Conservation (phyloP, 768 basidiomycete species). For the Tulasnella sp. region DNA sequence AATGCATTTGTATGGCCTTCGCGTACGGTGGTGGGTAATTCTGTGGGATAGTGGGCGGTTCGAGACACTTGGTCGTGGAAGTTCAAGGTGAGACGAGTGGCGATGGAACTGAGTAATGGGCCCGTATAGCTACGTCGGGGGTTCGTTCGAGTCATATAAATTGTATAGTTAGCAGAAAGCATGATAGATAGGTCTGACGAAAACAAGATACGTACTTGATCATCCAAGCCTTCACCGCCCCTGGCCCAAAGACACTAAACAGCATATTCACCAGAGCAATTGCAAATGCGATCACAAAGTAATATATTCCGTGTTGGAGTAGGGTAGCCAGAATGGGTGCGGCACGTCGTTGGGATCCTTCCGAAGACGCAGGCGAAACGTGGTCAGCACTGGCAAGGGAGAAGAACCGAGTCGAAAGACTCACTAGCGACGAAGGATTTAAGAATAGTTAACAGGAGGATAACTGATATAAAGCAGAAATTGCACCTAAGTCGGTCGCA, state of each 20-base stretch:
- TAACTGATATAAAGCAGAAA: neutral
- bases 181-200: no score
- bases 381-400: neutral
- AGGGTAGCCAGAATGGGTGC: neutral
- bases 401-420: neutral
- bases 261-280: neutral
- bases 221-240: neutral
- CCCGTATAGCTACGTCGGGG: neutral
- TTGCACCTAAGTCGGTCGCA: neutral
- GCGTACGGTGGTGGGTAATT: neutral
- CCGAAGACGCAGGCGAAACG: neutral
- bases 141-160: neutral
- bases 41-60: neutral
- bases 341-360: neutral
- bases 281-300: neutral
- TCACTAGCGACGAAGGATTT: neutral
- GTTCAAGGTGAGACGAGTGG: slow-evolving; percentile 4
- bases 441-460: neutral
- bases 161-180: neutral
- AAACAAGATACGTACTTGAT: neutral
- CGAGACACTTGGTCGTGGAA: neutral
- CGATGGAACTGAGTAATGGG: neutral
- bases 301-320: neutral
- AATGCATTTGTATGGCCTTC: neutral
- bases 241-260: neutral